Evolutionary conservation across 1,139 yeast species (phyloP).

Genomic region (Diutina sp.): DNA sequence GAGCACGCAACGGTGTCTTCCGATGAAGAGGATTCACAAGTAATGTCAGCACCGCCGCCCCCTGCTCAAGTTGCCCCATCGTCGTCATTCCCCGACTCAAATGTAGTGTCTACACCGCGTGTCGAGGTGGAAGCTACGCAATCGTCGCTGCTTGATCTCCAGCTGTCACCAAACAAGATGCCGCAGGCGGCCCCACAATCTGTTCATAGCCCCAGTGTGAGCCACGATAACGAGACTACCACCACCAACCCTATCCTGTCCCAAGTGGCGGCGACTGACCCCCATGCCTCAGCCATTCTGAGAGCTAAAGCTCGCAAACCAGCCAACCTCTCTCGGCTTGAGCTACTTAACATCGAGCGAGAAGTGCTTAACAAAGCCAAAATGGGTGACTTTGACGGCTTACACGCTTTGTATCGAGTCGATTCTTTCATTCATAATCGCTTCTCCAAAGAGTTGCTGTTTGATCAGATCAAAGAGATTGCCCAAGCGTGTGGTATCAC

Average conservation of each 20-base stretch:
- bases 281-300: background rate
- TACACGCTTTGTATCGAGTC: background rate
- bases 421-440: background rate
- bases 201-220: background rate
- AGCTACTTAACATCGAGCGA: background rate
- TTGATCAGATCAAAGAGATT: background rate
- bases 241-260: background rate
- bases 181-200: background rate
- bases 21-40: background rate
- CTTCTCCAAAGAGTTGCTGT: background rate
- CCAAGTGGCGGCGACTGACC: background rate
- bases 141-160: background rate
- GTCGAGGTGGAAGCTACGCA: background rate
- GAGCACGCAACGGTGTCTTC: background rate
- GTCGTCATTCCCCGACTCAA: too few species aligned
- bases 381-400: background rate
- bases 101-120: background rate
- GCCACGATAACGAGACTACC: background rate
- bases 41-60: background rate
- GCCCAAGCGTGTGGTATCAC: background rate
- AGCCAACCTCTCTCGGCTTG: background rate
- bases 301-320: background rate
- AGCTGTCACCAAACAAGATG: background rate
- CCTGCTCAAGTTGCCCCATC: background rate
- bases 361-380: background rate